phyloP scores from a whole-genome alignment of 768 basidiomycete species.

The Lactifluus echinatus region DNA sequence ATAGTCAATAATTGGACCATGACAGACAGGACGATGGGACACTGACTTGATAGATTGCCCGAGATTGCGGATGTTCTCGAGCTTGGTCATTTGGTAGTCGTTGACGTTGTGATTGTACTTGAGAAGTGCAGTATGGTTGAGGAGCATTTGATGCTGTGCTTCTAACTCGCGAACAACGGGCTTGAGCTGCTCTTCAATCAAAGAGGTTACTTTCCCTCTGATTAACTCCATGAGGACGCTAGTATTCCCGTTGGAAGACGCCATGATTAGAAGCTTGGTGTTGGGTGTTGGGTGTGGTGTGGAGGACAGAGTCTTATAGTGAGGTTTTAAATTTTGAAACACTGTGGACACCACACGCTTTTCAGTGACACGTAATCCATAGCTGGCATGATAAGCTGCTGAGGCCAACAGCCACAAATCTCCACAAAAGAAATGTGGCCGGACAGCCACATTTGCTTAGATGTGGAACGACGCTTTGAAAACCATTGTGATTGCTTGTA shows the following conservation, averaged over 20 bases:
- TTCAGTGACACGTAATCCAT: no score
- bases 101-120: constrained; percentile 12
- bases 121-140: neutral
- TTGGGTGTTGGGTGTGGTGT: neutral
- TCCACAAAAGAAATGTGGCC: neutral
- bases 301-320: neutral
- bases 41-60: constrained; percentile 16
- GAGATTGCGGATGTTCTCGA: constrained; percentile 12
- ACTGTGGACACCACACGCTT: no score
- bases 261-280: neutral
- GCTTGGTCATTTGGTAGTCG: constrained; percentile 6
- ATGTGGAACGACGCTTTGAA: neutral
- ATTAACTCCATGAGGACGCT: neutral
- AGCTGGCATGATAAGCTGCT: no score
- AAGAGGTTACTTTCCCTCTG: neutral
- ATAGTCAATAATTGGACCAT: neutral
- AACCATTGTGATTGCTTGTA: neutral
- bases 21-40: neutral
- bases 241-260: neutral
- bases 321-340: neutral
- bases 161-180: constrained; percentile 10
- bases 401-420: neutral
- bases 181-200: constrained; percentile 12
- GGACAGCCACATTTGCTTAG: neutral
- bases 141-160: neutral